phyloP scores from a whole-genome alignment of 2,329 filamentous ascomycete species.

The Zasmidium cellare region DNA sequence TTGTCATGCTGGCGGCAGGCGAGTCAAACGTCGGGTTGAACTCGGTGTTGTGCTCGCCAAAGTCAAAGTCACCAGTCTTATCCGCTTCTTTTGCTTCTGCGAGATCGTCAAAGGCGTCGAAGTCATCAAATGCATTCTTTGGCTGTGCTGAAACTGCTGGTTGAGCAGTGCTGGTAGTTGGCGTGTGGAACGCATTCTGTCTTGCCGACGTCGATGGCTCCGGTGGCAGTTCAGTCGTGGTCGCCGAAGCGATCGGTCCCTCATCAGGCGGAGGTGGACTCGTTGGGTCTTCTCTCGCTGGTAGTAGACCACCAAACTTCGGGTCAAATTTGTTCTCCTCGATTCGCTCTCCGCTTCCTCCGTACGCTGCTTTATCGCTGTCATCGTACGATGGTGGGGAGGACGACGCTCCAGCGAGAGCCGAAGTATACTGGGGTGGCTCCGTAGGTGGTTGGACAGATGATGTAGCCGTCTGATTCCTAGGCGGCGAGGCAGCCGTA shows the following conservation, averaged over 20 bases:
- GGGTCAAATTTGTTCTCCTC: conserved; percentile 47
- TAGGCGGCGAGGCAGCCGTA: conserved; percentile 58
- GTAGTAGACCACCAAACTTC: conserved; percentile 58
- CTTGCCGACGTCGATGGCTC: conserved; percentile 8
- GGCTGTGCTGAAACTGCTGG: conserved; percentile 8
- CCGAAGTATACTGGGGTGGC: conserved; percentile 1
- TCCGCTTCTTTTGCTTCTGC: conserved; percentile 77
- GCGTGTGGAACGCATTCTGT: conserved; percentile 14
- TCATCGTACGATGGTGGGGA: conserved; percentile 61
- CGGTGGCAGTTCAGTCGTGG: conserved; percentile 12
- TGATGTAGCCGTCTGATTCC: conserved; percentile 10
- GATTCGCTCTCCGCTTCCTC: conserved; percentile 31
- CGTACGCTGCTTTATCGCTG: conserved; percentile 34
- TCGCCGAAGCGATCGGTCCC: conserved; percentile 8
- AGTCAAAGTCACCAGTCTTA: conserved; percentile 74
- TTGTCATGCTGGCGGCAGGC: conserved; percentile 50
- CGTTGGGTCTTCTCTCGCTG: conserved; percentile 55
- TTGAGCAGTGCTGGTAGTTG: conserved; percentile 8
- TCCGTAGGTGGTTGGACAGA: conserved; percentile 6
- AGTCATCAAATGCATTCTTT: conserved; percentile 65
- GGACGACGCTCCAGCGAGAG: conserved; percentile 3
- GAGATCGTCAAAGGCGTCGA: conserved; percentile 80
- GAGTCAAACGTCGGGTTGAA: conserved; percentile 84
- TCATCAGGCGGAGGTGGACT: conserved; percentile 13
- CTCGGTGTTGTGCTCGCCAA: conserved; percentile 67